phyloP scores from a whole-genome alignment of 2,329 filamentous ascomycete genomes.

The Penicillium sumatraense region DNA sequence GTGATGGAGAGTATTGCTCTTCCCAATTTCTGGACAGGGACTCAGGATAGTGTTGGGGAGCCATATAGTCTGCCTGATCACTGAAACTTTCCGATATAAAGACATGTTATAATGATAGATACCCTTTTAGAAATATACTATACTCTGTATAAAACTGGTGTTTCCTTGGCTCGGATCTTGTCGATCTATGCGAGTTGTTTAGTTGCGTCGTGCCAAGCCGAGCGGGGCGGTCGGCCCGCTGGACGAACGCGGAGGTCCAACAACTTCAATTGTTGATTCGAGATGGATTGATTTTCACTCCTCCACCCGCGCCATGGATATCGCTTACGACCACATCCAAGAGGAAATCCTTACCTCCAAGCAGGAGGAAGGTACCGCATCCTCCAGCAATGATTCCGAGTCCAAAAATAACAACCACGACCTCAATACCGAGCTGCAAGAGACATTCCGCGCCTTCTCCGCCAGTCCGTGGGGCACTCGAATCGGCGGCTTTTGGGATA shows the following conservation, averaged over 20 bases:
- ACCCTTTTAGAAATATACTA: background rate
- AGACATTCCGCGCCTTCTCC: conserved; percentile 93
- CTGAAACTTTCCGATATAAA: conserved; percentile 4
- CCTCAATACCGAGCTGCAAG: conserved; percentile 87
- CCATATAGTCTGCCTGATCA: conserved; percentile 38
- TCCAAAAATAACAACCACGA: conserved; percentile 48
- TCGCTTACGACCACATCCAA: conserved; percentile 95
- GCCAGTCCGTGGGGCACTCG: conserved; percentile 87
- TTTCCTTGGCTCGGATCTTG: background rate
- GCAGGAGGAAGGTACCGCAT: conserved; percentile 52
- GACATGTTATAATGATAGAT: conserved; percentile 19
- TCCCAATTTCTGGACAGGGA: conserved; percentile 44
- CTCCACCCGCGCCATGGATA: conserved; percentile 69
- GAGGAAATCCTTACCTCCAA: conserved; percentile 72
- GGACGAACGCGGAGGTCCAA: conserved; percentile 32
- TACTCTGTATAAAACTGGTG: background rate
- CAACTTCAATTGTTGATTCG: conserved; percentile 23
- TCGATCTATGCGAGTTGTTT: background rate
- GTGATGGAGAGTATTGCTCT: conserved; percentile 50
- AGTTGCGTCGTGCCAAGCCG: conserved; percentile 6
- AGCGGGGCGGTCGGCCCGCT: conserved; percentile 37
- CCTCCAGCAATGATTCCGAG: conserved; percentile 26
- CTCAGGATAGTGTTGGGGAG: conserved; percentile 44
- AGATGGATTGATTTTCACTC: conserved; percentile 7
- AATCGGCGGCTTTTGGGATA: conserved; percentile 86